Evolutionary conservation across 2,329 filamentous ascomycete species (phyloP), one percentile per base, ranked within the genome.

Genomic region (Sclerotinia borealis): DNA sequence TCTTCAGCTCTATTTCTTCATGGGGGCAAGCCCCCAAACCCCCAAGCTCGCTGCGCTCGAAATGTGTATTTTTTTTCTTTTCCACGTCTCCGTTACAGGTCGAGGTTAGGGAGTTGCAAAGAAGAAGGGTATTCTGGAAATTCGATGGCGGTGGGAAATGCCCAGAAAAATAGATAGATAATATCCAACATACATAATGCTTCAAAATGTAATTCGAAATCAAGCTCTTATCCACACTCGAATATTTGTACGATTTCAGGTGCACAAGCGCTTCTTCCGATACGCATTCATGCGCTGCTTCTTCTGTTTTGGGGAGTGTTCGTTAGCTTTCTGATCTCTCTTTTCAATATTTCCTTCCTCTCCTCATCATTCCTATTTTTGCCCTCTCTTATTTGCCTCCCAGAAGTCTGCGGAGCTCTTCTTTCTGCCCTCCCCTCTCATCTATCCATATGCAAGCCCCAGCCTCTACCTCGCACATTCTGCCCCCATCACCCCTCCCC

Each of bases 191-290:
- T 89, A 98, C 95, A 80, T 96, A 99, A 75, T 96, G 93, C 70
- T 89, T 90, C 58, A 99, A 84, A 74, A 99, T 91, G 77, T 98
- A 96, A 76, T 93, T 85, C 63, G 95, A 98, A 65, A 97, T 86
- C 67, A 90, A 89, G 58, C 93, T 97, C 78, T 96, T 93, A 81
- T 99, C 95, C 77, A 99, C 92, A 72, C 90, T 91, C 71, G 92
- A 96, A 78, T 99, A 99, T 76, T 97, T 96, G 86, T 99, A 99
- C 65, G 89, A 88, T 78, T 92, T 95, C 72, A 99, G 87, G 76
- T 97, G 93, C 65, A 90, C 82, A 70, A 99, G 85, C 61, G 92
- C 92, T 73, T 98, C 92, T 72, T 96, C 92, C 34, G 93, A 96
- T 70, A 98, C 80, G 69, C 89, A 89, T 77, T 89, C 87, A 70